Base-by-base conservation (phyloP, 768 basidiomycete genomes). In the Cyclocybe cylindracea region DNA sequence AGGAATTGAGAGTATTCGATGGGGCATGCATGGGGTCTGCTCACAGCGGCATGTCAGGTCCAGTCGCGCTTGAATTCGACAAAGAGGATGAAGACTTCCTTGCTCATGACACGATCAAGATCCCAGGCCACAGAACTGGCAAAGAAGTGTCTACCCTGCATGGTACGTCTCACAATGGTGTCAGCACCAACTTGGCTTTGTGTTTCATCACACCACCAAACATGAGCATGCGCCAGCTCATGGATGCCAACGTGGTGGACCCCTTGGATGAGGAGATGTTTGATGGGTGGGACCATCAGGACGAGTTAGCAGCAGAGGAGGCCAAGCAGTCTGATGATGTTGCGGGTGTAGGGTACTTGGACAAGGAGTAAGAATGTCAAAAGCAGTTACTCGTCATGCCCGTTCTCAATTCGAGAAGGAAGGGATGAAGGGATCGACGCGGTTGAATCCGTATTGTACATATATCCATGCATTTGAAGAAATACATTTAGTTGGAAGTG, bases 71-170 rank as follows among this genome's bases (percentile, higher is more conserved):
- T 16, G 77, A 77, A 63, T 87, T 88, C 61, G 85, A 85, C 46
- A 84, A 87, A 59, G 82, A 84, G 51, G 87, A 87, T 49, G 85
- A 87, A 48, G 84, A 85, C 43, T 83, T 86, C 58, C 47, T 71
- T n/a, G 59, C 51, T 1, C 56, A 56, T 11, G 66, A 61, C n/a
- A 46, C 48, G 5, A 52, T 49, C 7, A 58, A 59, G 36, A 53
- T 49, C 1, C 48, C 47, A n/a, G 39, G 29, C 11, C 32, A 36
- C 32, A 16, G 8, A 6, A 4, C 19, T 3, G 52, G 53, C 39
- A 51, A 56, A 33, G 61, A 62, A 46, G 57, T 56, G 29, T 43
- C 45, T 39, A 44, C 54, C 14, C 63, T 66, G 10, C 51, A 60
- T 1, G 66, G 61, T 11, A 62, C 61, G 4, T 69, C 69, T 4